Conservation (phyloP, 1,284 basidiomycete genomes). For the Trametes polyzona region DNA sequence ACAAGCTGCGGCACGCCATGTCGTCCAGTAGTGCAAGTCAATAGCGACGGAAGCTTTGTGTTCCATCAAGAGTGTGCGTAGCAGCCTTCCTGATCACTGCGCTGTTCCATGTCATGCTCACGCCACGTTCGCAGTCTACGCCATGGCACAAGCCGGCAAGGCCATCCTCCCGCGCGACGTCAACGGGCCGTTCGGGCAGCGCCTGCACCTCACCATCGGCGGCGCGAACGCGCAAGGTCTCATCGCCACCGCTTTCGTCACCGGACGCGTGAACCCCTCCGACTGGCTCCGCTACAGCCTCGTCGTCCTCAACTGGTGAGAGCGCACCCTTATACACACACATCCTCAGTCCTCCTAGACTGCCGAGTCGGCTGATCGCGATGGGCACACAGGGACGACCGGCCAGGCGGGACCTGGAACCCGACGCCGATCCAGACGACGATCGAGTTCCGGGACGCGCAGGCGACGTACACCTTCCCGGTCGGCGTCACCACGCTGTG, state of each 20-base stretch:
- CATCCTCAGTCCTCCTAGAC: too few species aligned
- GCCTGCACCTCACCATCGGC: conserved; percentile 65
- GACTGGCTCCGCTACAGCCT: conserved; percentile 69
- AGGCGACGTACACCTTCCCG: conserved; percentile 69
- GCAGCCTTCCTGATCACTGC: background rate
- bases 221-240: conserved; percentile 61
- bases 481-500: conserved; percentile 57
- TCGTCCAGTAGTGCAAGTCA: conserved; percentile 66
- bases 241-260: conserved; percentile 65
- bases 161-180: conserved; percentile 68
- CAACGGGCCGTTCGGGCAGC: conserved; percentile 67
- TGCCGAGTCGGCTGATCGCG: too few species aligned
- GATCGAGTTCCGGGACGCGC: conserved; percentile 69
- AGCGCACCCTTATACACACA: conserved; percentile 14
- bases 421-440: conserved; percentile 63
- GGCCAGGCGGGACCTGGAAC: conserved; percentile 53
- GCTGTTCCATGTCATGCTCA: too few species aligned
- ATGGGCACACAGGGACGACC: conserved; percentile 48
- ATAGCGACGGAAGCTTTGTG: conserved; percentile 61
- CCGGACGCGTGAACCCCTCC: conserved; percentile 51
- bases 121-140: conserved; percentile 51
- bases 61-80: conserved; percentile 73
- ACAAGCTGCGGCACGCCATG: conserved; percentile 67
- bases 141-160: conserved; percentile 75
- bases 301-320: conserved; percentile 64